Base-by-base conservation (phyloP, 345 rosid genomes). In the Angophora floribunda region DNA sequence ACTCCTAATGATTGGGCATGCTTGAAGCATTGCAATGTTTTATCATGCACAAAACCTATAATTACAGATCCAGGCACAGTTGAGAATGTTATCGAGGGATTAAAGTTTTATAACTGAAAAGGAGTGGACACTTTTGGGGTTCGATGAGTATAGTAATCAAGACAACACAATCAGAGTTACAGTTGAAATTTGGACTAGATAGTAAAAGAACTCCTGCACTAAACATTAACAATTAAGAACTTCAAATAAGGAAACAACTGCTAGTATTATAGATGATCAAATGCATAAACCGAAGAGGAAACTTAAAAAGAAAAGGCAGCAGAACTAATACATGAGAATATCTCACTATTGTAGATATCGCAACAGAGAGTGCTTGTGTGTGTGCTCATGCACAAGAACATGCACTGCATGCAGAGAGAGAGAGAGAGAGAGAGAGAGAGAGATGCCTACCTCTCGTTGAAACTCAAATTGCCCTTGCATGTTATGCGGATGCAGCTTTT, bases 391-490 rank as follows among this genome's bases (percentile, higher is more conserved):
- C 49, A 75, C 49, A 21, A 41, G 84, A 75, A 13, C 41, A 63
- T 30, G 41, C 9, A 0, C 67, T 36, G 24, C 7, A 17, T 1
- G 16, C 17, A n/a, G 26, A 70, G 19, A 86, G 36, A 78, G 30
- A 41, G 52, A 13, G 47, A 88, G 78, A 49, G 78, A 88, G 89
- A 70, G 41, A 78, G 57, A 82, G 87, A 87, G 51, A 88, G 61
- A 87, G 84, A 82, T 45, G 86, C 89, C 70, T n/a, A 95, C 97
- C 95, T 96, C 98, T 87, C 93, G 92, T 86, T 94, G 96, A 91
- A 95, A 96, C 91, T 93, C 94, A 32, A 91, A 91, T 85, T 93
- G 95, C 88, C 96, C 93, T 91, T 95, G 96, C 95, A 91, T 90
- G 92, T 94, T 93, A 86, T 94, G 91, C 28, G 94, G 92, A 92